Evolutionary conservation across 345 rosid genomes (phyloP).

Genomic region (Chamaenerion angustifolium): DNA sequence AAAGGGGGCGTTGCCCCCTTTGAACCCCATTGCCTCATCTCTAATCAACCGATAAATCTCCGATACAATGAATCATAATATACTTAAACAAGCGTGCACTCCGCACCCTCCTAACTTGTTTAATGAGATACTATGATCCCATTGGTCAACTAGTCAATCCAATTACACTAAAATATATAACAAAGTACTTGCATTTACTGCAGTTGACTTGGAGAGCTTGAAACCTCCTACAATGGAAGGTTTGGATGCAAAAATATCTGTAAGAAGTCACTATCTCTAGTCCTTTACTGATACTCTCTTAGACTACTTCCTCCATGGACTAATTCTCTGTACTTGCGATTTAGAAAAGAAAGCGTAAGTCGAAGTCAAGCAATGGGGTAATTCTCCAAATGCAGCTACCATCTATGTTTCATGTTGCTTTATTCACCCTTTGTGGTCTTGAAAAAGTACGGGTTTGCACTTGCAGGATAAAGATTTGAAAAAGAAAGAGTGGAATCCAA

Average conservation of each 20-base stretch:
- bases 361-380: conserved; percentile 58
- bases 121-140: no score
- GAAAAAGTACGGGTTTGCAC: neutral
- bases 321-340: conserved; percentile 1
- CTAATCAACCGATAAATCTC: no score
- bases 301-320: neutral
- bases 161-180: no score
- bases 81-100: no score
- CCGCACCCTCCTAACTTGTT: no score
- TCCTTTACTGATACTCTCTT: neutral
- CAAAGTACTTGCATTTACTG: conserved; percentile 4
- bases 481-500: conserved; percentile 1
- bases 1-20: no score
- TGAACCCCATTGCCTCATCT: no score
- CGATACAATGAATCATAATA: no score
- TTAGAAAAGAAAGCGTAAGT: conserved; percentile 49
- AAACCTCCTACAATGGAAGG: conserved; percentile 71
- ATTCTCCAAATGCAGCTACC: neutral
- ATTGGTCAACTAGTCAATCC: no score
- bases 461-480: neutral
- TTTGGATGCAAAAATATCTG: conserved; percentile 39
- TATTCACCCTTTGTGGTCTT: neutral
- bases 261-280: conserved; percentile 31
- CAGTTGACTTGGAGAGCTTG: conserved; percentile 52
- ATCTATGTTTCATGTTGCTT: neutral